Evolutionary conservation across 2,329 filamentous ascomycete genomes (phyloP), one percentile per base, ranked within the genome.

Genomic region (Microsporum audouinii): DNA sequence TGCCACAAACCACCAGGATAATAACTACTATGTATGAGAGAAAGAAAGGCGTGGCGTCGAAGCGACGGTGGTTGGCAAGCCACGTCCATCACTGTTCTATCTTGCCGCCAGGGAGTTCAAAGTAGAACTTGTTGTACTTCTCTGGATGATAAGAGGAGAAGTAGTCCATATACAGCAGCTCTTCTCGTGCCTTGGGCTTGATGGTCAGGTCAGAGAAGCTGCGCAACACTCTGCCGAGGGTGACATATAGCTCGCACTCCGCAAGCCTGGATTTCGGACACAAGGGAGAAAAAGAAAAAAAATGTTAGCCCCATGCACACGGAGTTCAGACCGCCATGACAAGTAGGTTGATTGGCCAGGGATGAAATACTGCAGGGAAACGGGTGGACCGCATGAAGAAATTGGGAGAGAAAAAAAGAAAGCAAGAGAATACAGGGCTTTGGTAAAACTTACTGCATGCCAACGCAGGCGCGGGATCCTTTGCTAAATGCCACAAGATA

Each of bases 401-500:
- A 14, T 23, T 23, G 17, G 17, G 17, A 23, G 17, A 29, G 10
- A 53, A 23, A 49, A 57, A 23, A 34, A 38, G 14, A 39, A 43
- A 14, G 38, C 23, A 39, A 12, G 17, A 23, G 17, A 23, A 23
- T 23, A 23, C 17, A 23, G 29, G 51, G 17, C 14, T 56, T 33
- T 38, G 31, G 33, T 41, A 57, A 57, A 43, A 57, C 66, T 53
- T 60, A 67, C 66, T 69, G 63, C 57, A 69, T 66, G 10, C 66
- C 66, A 29, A 68, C 38, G 56, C 66, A 68, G 45, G 59, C 47
- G 38, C 67, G 51, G 17, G 64, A 62, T 1, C 67, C 67, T 55
- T 67, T 69, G 7, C 59, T 59, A 59, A 68, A 68, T 17, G 67
- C 29, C 27, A 68, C 65, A 8, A 75, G 65, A 61, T 72, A 73